Conservation (phyloP, 768 basidiomycete species). For the Clavulina sp. region DNA sequence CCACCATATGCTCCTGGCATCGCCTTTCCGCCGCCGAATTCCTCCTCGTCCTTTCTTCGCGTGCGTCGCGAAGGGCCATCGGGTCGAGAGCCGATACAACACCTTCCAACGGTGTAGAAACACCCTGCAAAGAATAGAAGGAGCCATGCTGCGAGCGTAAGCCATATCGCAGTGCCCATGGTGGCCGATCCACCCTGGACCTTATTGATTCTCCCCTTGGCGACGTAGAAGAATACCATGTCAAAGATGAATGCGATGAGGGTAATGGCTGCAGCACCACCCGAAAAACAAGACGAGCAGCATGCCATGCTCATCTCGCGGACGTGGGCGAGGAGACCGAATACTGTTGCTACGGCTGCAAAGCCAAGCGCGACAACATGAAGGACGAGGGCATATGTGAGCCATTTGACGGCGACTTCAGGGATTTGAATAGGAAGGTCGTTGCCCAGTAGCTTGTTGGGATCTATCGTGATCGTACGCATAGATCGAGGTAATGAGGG, state of each 20-base stretch:
- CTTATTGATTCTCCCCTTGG: conserved; percentile 62
- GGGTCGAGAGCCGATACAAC: conserved; percentile 49
- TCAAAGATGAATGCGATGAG: conserved; percentile 88
- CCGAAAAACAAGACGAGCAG: conserved; percentile 63
- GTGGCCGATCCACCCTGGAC: conserved; percentile 56
- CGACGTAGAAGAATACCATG: conserved; percentile 76
- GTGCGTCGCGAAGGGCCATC: conserved; percentile 20
- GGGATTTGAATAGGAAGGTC: conserved; percentile 53
- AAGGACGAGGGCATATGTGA: conserved; percentile 84
- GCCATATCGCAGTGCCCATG: conserved; percentile 83
- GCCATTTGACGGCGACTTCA: conserved; percentile 74
- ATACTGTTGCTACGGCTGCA: conserved; percentile 51
- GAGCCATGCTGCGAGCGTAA: conserved; percentile 73
- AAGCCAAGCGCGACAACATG: conserved; percentile 75
- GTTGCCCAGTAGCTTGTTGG: conserved; percentile 65
- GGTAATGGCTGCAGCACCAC: conserved; percentile 61
- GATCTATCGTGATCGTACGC: conserved; percentile 31
- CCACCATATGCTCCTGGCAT: conserved; percentile 2
- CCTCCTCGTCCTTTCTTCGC: conserved; percentile 6
- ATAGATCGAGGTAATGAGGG: not conserved
- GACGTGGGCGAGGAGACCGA: conserved; percentile 78
- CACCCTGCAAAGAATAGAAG: conserved; percentile 83
- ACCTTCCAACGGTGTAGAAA: conserved; percentile 68
- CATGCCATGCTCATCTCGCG: conserved; percentile 75
- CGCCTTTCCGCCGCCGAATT: not conserved